These are phyloP conservation scores for Mucor plumbeus DNA, from an alignment of 371 early-diverging fungal species.

Conservation along the genomic window DNA sequence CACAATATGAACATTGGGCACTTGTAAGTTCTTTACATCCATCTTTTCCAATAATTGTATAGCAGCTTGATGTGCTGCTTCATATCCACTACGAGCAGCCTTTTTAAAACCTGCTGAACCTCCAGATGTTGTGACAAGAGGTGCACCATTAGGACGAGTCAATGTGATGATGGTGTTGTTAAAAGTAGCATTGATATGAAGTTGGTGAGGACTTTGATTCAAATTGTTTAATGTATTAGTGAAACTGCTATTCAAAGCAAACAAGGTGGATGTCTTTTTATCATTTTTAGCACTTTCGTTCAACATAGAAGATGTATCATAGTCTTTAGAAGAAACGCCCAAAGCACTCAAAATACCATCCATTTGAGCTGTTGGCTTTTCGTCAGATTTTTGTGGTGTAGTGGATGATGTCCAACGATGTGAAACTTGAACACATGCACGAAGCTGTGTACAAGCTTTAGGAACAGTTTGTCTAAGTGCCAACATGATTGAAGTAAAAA, in stretches of 20 bases:
- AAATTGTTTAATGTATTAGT: conserved; percentile 20
- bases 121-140: conserved; percentile 76
- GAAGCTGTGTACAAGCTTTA: conserved; percentile 14
- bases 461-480: conserved; percentile 27
- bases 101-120: conserved; percentile 91
- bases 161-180: conserved; percentile 94
- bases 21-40: conserved; percentile 66
- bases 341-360: conserved; percentile 31
- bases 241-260: conserved; percentile 11
- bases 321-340: conserved; percentile 7
- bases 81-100: conserved; percentile 87
- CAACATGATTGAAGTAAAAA: conserved; percentile 21
- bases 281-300: conserved; percentile 12
- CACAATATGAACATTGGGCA: conserved; percentile 74
- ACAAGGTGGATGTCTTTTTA: not conserved
- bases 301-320: not conserved
- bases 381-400: conserved; percentile 9
- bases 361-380: conserved; percentile 22
- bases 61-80: conserved; percentile 94
- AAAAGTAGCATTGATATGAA: conserved; percentile 80
- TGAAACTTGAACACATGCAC: conserved; percentile 14
- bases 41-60: conserved; percentile 71
- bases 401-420: conserved; percentile 19
- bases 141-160: conserved; percentile 73
- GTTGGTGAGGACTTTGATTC: conserved; percentile 47